phyloP scores from a whole-genome alignment of 495 filamentous ascomycete species.

The Penicillium canescens region DNA sequence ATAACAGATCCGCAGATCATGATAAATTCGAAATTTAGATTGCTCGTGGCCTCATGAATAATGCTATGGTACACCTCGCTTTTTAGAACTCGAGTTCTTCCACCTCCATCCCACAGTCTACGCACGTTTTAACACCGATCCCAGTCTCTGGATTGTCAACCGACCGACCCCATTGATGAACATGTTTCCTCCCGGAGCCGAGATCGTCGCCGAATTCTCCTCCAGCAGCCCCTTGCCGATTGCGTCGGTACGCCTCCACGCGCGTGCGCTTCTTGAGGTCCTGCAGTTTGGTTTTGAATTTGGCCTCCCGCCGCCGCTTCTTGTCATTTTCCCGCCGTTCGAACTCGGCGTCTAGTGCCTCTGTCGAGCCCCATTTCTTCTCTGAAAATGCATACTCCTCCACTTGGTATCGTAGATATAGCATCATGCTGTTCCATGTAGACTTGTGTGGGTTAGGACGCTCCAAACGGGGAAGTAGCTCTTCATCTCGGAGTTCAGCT shows the following conservation, averaged over 20 bases:
- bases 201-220: constrained; percentile 78
- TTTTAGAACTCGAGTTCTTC: constrained; percentile 86
- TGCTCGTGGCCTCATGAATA: constrained; percentile 13
- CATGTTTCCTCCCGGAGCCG: constrained; percentile 67
- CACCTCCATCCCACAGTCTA: constrained; percentile 92
- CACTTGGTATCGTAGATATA: constrained; percentile 90
- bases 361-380: constrained; percentile 84
- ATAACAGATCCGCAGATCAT: not conserved
- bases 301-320: constrained; percentile 85
- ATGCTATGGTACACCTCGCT: constrained; percentile 4
- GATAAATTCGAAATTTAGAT: not conserved
- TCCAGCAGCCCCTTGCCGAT: constrained; percentile 51
- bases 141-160: constrained; percentile 79
- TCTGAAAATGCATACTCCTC: constrained; percentile 83
- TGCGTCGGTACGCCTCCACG: constrained; percentile 83
- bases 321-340: constrained; percentile 75
- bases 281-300: constrained; percentile 83
- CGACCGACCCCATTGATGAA: constrained; percentile 86
- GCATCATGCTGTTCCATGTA: constrained; percentile 98
- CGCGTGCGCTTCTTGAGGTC: constrained; percentile 93
- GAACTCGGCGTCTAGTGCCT: constrained; percentile 88
- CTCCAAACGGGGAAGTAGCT: constrained; percentile 82
- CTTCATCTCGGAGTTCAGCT: constrained; percentile 84
- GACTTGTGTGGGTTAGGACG: constrained; percentile 93
- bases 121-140: constrained; percentile 78